A percentile compares a stretch with the other conserved stretches of the same genome.
These are phyloP conservation scores for Diplodia corticola DNA, from an alignment of 2,329 filamentous ascomycete genomes.

Conservation along the genomic window DNA sequence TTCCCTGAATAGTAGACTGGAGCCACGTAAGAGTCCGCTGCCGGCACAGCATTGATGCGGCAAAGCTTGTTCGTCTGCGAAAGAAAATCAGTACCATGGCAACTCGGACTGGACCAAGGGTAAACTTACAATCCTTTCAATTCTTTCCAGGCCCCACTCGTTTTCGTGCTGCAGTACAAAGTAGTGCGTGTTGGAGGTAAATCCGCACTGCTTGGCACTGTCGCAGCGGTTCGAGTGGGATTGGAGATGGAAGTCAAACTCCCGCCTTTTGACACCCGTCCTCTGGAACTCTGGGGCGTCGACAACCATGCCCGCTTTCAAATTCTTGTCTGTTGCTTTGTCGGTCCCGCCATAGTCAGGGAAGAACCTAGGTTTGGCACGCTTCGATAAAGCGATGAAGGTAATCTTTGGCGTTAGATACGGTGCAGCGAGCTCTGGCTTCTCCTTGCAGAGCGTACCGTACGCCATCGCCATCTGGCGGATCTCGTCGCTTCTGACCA, in stretches of 20 bases:
- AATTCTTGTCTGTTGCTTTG: background rate
- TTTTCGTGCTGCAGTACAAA: background rate
- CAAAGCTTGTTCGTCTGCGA: background rate
- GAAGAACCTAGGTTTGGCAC: background rate
- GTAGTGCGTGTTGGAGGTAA: background rate
- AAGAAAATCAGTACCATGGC: background rate
- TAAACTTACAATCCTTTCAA: background rate
- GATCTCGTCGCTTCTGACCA: background rate
- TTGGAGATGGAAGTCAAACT: slow-evolving; percentile 5
- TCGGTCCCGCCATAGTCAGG: background rate
- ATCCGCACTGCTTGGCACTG: background rate
- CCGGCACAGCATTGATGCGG: background rate
- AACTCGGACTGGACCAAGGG: background rate
- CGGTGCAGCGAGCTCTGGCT: no score
- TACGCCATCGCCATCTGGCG: background rate
- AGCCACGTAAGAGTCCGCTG: background rate
- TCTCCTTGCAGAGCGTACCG: background rate
- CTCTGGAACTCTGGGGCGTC: background rate
- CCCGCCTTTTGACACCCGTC: background rate
- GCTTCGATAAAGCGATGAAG: background rate
- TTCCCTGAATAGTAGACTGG: background rate
- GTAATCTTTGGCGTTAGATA: background rate
- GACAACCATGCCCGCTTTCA: background rate
- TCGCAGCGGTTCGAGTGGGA: background rate
- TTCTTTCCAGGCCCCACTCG: background rate